These are phyloP conservation scores for Schizosaccharomyces octosporus DNA, from an alignment of 805 yeast species.

Conservation along the genomic window DNA sequence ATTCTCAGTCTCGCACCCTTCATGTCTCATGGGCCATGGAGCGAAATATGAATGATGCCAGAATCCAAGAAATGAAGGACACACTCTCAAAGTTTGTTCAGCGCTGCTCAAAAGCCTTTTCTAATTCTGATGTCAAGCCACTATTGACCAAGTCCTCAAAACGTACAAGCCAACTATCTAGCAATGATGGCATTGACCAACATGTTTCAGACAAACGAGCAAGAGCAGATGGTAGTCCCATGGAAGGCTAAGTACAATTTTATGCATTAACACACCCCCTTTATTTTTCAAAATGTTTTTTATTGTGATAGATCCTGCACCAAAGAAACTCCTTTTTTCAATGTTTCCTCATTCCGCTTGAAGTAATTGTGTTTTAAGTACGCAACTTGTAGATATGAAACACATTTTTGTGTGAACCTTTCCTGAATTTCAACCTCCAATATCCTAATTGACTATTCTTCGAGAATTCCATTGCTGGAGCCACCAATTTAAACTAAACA, in stretches of 20 bases:
- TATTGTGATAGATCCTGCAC: no score
- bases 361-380: no score
- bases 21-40: neutral
- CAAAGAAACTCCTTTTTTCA: no score
- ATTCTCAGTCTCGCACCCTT: neutral
- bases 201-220: neutral
- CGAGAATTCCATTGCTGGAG: no score
- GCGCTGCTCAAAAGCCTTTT: neutral
- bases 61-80: neutral
- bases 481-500: no score
- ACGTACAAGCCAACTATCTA: neutral
- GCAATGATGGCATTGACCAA: neutral
- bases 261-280: no score
- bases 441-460: no score
- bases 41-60: neutral
- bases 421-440: no score
- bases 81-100: neutral
- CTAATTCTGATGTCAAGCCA: neutral
- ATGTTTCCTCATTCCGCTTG: no score
- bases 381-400: no score
- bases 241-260: neutral
- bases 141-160: neutral
- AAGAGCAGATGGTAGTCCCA: neutral
- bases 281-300: no score
- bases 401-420: no score